Evolutionary conservation across 2,329 filamentous ascomycete species (phyloP), one percentile per base, ranked within the genome.

Genomic region (Zasmidium cellare): DNA sequence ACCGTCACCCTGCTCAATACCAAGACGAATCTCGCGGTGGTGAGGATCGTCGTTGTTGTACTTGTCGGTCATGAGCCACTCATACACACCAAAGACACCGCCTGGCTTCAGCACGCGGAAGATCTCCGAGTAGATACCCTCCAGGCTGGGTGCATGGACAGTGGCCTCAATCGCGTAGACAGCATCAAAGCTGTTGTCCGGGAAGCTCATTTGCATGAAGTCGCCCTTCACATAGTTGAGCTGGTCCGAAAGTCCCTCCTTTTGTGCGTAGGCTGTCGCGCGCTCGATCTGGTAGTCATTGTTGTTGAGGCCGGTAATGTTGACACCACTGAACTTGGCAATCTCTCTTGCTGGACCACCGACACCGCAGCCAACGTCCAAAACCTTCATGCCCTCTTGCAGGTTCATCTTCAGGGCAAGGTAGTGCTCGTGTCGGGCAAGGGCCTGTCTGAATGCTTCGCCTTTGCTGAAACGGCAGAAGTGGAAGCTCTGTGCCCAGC

Each of bases 171-270:
- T 97, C 54, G 92, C 93, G 73, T 97, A 97, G 53, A 97, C 91
- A 57, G 91, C 92, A 69, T 97, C 94, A 76, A 97, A 97, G 19
- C 82, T 85, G 82, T 96, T 91, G 72, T 94, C 90, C 48, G 90
- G 87, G 81, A 97, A 97, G 20, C 87, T 87, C 91, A 97, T 96
- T 87, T 96, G 91, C 93, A 97, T 97, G 75, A 99, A 99, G 72
- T 97, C 93, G 53, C 92, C 93, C 84, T 97, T 97, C 72, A 91
- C 88, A 70, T 91, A 97, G 63, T 83, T 83, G 66, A 96, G 80
- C 79, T 96, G 91, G 71, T 90, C 76, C 1, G 87, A 83, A 53
- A 97, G 80, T 52, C 88, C 87, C 77, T 96, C 91, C 77, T 91
- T 91, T 61, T 83, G 77, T 2, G 92, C 91, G 73, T 97, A 96